These are phyloP conservation scores for Sphaceloma murrayae DNA, from an alignment of 2,329 filamentous ascomycete genomes.

Conservation along the genomic window DNA sequence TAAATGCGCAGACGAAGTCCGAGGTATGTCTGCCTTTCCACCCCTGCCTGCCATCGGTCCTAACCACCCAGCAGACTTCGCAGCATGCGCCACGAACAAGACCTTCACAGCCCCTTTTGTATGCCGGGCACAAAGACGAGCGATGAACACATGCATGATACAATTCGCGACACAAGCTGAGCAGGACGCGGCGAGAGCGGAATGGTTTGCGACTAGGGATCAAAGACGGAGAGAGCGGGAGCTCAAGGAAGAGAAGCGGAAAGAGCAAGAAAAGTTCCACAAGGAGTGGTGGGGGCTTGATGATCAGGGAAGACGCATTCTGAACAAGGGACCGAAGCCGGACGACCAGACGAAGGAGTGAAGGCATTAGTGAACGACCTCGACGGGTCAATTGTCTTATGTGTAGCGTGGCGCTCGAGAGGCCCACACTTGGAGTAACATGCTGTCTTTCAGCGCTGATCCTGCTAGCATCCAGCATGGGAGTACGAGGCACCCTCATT, in stretches of 20 bases:
- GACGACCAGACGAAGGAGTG: not conserved
- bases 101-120: conserved; percentile 82
- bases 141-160: conserved; percentile 94
- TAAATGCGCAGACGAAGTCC: conserved; percentile 54
- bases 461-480: too few species aligned
- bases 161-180: conserved; percentile 72
- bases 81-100: conserved; percentile 74
- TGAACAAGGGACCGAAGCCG: conserved; percentile 27
- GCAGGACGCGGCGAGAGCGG: conserved; percentile 78
- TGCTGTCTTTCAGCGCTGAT: too few species aligned
- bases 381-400: not conserved
- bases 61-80: conserved; percentile 57
- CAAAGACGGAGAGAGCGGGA: conserved; percentile 60
- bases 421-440: too few species aligned
- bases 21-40: conserved; percentile 30
- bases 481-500: too few species aligned
- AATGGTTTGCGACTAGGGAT: conserved; percentile 78
- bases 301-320: conserved; percentile 27
- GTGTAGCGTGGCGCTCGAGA: too few species aligned
- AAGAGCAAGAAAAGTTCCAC: conserved; percentile 38
- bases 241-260: conserved; percentile 39
- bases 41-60: not conserved
- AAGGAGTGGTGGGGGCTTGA: conserved; percentile 44
- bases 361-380: not conserved
- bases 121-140: conserved; percentile 67